Base-by-base conservation (phyloP, 495 filamentous ascomycete species). In the Aspergillus panamensis region DNA sequence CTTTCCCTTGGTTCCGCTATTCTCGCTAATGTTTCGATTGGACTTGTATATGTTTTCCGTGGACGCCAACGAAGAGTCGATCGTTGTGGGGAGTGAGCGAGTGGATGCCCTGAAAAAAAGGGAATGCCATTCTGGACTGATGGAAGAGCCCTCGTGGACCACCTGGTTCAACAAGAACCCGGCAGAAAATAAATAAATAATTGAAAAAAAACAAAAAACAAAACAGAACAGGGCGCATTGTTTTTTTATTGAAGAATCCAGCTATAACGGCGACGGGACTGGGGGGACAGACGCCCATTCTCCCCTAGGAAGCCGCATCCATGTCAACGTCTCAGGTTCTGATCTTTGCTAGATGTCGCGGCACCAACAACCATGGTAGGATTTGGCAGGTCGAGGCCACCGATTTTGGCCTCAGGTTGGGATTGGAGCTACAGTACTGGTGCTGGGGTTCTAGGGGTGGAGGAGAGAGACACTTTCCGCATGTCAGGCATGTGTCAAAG, bases 11-110 rank as follows among this genome's bases (percentile, higher is more conserved):
- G 6, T 39, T 14, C 50, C 50, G 50, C 50, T 40, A 17, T 17
- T 52, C 50, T 52, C 50, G 50, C 50, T 52, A 17, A 52, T 52
- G 40, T 52, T 52, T 29, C 35, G 19, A 52, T 52, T 52, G 50
- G 50, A 25, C 17, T 39, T 52, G 16, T 25, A 25, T 39, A 8
- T 13, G 13, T 39, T 40, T 9, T 49, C 25, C 47, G 21, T 49
- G 19, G 10, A 10, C 25, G 39, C 20, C 32, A 39, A 12, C 50
- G 6, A 31, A 33, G 29, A n/a, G n/a, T n/a, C n/a, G 25, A 25
- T 51, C 49, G 30, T 19, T 6, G 49, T 37, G 7, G 30, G 17
- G 20, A 14, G 53, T 39, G 35, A 5, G 30, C 13, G 20, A 14
- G 53, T 39, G 35, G 35, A 39, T 39, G 35, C 35, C 35, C 10